Percentiles rank a stretch among this genome's conserved stretches.
phyloP scores from a whole-genome alignment of 2,329 filamentous ascomycete genomes.

The Colletotrichum tamarilloi region DNA sequence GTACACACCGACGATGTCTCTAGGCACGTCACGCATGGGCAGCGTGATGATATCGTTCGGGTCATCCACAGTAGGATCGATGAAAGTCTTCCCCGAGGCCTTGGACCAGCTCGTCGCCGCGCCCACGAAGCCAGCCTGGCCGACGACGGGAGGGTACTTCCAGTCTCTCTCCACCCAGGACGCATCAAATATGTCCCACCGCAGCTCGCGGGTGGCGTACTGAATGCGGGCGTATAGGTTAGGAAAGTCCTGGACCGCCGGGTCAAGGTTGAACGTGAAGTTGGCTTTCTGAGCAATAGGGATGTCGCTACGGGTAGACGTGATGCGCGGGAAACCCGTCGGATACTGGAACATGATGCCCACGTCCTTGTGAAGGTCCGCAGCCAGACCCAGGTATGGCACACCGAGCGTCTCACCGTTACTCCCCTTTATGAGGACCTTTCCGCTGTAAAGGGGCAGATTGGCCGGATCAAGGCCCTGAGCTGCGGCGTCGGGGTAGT shows the following conservation, averaged over 20 bases:
- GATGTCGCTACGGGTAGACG: conserved; percentile 12
- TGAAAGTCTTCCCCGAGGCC: conserved; percentile 47
- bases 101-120: conserved; percentile 53
- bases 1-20: conserved; percentile 40
- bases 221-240: conserved; percentile 37
- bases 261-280: conserved; percentile 42
- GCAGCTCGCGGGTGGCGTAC: conserved; percentile 42
- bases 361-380: conserved; percentile 21
- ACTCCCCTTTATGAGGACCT: conserved; percentile 45
- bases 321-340: conserved; percentile 21
- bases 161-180: conserved; percentile 53
- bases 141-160: conserved; percentile 53
- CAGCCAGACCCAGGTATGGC: conserved; percentile 43
- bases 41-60: conserved; percentile 52
- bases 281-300: conserved; percentile 38
- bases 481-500: conserved; percentile 1
- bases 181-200: conserved; percentile 51
- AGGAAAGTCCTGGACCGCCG: conserved; percentile 41
- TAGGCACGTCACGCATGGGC: conserved; percentile 47
- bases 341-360: conserved; percentile 31
- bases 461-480: conserved; percentile 36
- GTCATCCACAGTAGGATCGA: conserved; percentile 47
- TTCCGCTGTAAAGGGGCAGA: conserved; percentile 49
- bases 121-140: conserved; percentile 54
- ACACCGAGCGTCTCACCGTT: conserved; percentile 47